Conservation (phyloP, 805 yeast species). For the Yamadazyma scolyti region DNA sequence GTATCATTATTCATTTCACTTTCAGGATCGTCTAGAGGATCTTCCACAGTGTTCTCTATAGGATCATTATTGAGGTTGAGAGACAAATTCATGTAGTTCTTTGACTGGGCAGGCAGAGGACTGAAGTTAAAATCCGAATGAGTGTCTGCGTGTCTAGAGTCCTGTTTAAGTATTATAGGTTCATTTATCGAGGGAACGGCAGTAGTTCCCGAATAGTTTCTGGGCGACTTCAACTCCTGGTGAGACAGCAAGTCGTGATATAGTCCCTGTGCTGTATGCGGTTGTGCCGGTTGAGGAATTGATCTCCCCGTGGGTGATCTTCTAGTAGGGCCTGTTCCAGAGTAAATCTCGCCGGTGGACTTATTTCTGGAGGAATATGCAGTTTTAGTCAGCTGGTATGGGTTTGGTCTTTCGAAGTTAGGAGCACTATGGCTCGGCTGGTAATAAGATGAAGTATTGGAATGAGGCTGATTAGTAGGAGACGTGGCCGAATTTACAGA, state of each 20-base stretch:
- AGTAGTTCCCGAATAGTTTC: conserved; percentile 11
- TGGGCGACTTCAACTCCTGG: conserved; percentile 5
- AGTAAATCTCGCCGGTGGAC: too few relatives aligned
- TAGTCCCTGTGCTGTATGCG: too few relatives aligned
- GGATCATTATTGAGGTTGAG: conserved; percentile 11
- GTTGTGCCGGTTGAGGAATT: too few relatives aligned
- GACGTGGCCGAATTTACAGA: too few relatives aligned
- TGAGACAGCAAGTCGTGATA: not conserved
- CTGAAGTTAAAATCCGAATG: conserved; percentile 13
- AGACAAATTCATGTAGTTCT: conserved; percentile 21
- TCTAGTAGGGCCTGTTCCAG: too few relatives aligned
- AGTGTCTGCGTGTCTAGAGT: conserved; percentile 3
- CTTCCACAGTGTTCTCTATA: conserved; percentile 4
- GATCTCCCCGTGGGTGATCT: too few relatives aligned
- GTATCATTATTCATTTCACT: conserved; percentile 6
- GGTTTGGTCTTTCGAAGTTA: too few relatives aligned
- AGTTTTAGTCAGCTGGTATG: too few relatives aligned
- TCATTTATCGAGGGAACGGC: conserved; percentile 9
- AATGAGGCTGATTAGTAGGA: too few relatives aligned
- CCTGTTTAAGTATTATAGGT: conserved; percentile 6
- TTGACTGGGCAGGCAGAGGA: conserved; percentile 11
- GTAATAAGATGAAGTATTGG: too few relatives aligned
- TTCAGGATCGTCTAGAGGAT: conserved; percentile 3
- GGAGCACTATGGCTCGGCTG: too few relatives aligned
- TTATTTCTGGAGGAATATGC: too few relatives aligned